phyloP scores from a whole-genome alignment of 495 filamentous ascomycete genomes.

The Neurospora sp. region DNA sequence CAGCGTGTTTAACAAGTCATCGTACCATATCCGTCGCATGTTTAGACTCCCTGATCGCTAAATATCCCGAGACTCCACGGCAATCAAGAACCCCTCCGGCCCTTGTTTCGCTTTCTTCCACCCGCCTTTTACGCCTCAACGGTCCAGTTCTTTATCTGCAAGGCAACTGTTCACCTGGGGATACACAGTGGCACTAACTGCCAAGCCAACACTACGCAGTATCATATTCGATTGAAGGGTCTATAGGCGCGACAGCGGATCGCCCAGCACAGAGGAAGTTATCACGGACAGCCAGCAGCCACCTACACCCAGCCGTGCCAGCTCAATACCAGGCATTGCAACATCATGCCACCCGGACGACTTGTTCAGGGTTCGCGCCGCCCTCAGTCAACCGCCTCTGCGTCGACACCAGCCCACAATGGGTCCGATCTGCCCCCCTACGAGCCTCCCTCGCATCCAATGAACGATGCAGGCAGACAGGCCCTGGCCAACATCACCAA shows the following conservation, averaged over 20 bases:
- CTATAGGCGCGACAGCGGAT: not conserved
- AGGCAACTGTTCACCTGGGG: not conserved
- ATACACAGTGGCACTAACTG: not conserved
- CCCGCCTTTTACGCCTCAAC: not conserved
- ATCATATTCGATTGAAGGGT: not conserved
- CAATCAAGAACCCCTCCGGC: not conserved
- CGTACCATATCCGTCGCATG: not conserved
- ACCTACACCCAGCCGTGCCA: not conserved
- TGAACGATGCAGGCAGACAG: slow-evolving; percentile 22
- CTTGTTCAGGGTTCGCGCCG: slow-evolving; percentile 11
- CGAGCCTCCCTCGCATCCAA: slow-evolving; percentile 44
- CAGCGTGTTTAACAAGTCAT: not conserved
- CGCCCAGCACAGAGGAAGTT: not conserved
- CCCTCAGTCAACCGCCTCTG: not conserved
- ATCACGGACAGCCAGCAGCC: not conserved
- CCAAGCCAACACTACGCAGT: not conserved
- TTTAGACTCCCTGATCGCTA: not conserved
- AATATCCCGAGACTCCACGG: not conserved
- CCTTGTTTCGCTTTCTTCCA: not conserved
- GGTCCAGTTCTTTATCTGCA: not conserved
- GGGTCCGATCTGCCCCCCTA: slow-evolving; percentile 44
- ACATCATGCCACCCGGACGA: not conserved
- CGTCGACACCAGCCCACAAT: slow-evolving; percentile 1
- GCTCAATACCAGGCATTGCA: not conserved
- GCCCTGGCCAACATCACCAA: slow-evolving; percentile 22